Percentiles rank a stretch among this genome's conserved stretches.
Evolutionary conservation across 139 green algal species (phyloP).

Genomic region (Cymbomonas tetramitiformis): DNA sequence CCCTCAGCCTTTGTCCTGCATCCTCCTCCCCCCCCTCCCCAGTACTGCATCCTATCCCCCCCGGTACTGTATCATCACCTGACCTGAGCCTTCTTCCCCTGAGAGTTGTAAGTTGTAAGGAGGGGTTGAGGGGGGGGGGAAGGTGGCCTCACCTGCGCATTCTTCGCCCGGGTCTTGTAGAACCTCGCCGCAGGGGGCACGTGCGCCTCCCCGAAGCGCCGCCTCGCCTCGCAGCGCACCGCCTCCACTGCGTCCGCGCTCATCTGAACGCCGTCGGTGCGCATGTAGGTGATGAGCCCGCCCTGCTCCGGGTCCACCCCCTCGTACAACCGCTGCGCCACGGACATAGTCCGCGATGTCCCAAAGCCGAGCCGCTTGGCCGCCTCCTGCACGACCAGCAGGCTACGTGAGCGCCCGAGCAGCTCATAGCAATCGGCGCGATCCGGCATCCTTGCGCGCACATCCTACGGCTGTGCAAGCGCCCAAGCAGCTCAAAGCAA

Average conservation of each 20-base stretch:
- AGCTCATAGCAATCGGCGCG: too few relatives aligned
- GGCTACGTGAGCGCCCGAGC: too few relatives aligned
- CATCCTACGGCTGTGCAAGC: too few relatives aligned
- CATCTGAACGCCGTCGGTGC: constrained; percentile 68
- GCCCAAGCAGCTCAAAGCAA: too few relatives aligned
- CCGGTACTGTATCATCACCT: too few relatives aligned
- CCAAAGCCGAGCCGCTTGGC: constrained; percentile 47
- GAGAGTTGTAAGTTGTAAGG: not conserved
- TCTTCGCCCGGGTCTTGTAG: constrained; percentile 11
- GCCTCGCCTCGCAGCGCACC: constrained; percentile 28
- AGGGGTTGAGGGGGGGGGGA: not conserved
- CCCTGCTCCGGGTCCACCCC: constrained; percentile 18
- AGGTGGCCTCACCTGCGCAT: not conserved
- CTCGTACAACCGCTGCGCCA: constrained; percentile 81
- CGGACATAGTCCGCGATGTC: constrained; percentile 54
- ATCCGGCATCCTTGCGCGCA: too few relatives aligned
- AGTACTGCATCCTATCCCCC: too few relatives aligned
- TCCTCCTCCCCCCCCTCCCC: too few relatives aligned
- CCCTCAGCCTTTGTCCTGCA: too few relatives aligned
- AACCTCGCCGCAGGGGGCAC: constrained; percentile 28
- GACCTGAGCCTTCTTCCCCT: too few relatives aligned
- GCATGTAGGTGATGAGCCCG: constrained; percentile 90
- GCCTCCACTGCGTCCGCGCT: constrained; percentile 26
- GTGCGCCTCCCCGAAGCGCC: constrained; percentile 20
- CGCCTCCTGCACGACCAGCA: constrained; percentile 38